Evolutionary conservation across 2,329 filamentous ascomycete species (phyloP), one percentile per base, ranked within the genome.

Genomic region (Bipolaris victoriae): DNA sequence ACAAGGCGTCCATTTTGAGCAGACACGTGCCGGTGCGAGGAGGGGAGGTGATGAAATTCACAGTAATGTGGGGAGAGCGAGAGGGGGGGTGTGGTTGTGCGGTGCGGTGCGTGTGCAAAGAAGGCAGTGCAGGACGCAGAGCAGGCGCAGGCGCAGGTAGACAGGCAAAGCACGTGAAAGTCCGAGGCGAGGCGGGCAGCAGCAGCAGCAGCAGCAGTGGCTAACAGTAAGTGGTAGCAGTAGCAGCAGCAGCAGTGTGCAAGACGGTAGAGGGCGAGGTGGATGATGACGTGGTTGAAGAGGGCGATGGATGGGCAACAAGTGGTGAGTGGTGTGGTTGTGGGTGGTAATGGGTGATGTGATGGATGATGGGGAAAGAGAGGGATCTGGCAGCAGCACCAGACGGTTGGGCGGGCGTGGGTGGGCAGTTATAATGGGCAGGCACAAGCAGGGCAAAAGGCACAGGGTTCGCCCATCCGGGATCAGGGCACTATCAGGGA

Each of bases 1-100:
- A 62, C 60, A 62, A 62, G 60, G 60, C 57, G 60, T 82, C 80
- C 80, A 82, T 82, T 74, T 74, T 72, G 61, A 62, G 58, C 67
- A 70, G 56, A 67, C 55, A 66, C 67, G 68, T 71, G 71, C 68
- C 69, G 62, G 64, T 60, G 64, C 15, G 11, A 22, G 26, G 46
- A 49, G 49, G 64, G 67, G 68, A 71, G 69, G 68, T 64, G 63
- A 65, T 62, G 61, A 64, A 50, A 52, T 56, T 61, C 53, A 60
- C 61, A 49, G 53, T 13, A 29, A 29, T 29, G 26, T 26, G 57
- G 7, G 13, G 13, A n/a, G 33, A 35, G 24, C 24, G 35, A 39
- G 37, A 39, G 37, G 22, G 43, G 49, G 26, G 16, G 16, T 1
- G 26, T 29, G 10, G 24, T 26, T 5, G 26, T 10, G 26, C 26